phyloP scores from a whole-genome alignment of 257 asterid genomes.

The Marsdenia floribunda region DNA sequence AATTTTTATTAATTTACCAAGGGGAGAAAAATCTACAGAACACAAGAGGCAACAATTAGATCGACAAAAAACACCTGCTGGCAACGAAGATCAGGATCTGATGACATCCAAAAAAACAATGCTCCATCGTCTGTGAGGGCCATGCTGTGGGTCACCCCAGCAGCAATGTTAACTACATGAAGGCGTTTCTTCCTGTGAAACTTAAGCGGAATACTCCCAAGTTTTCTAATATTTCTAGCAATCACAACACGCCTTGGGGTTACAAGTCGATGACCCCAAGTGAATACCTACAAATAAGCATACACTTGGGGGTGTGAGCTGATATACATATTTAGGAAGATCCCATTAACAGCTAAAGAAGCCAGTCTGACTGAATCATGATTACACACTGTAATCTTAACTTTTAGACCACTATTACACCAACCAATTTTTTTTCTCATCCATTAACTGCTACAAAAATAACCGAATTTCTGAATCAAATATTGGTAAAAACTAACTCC shows the following conservation, averaged over 20 bases:
- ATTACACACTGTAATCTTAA: not conserved
- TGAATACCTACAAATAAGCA: conserved; percentile 62
- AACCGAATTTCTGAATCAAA: not conserved
- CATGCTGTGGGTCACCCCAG: conserved; percentile 78
- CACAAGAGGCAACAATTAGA: not conserved
- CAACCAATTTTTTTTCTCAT: not conserved
- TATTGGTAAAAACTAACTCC: not conserved
- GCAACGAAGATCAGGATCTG: conserved; percentile 71
- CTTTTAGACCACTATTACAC: not conserved
- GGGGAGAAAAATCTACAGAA: not conserved
- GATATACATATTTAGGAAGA: not conserved
- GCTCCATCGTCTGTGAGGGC: conserved; percentile 96
- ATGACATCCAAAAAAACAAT: conserved; percentile 79
- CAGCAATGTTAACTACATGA: conserved; percentile 74
- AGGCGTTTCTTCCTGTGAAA: conserved; percentile 84
- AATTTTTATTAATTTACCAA: conserved; percentile 2
- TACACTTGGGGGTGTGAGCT: not conserved
- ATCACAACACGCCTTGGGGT: conserved; percentile 79
- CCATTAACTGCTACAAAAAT: not conserved
- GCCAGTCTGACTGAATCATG: not conserved
- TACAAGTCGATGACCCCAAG: conserved; percentile 99
- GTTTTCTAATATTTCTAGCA: conserved; percentile 57
- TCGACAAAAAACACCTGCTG: conserved; percentile 52
- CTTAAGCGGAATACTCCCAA: conserved; percentile 56
- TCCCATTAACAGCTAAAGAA: not conserved